A percentile compares a stretch with the other conserved stretches of the same genome.
Conservation (phyloP, 2,329 filamentous ascomycete species). For the Colletotrichum liriopes region DNA sequence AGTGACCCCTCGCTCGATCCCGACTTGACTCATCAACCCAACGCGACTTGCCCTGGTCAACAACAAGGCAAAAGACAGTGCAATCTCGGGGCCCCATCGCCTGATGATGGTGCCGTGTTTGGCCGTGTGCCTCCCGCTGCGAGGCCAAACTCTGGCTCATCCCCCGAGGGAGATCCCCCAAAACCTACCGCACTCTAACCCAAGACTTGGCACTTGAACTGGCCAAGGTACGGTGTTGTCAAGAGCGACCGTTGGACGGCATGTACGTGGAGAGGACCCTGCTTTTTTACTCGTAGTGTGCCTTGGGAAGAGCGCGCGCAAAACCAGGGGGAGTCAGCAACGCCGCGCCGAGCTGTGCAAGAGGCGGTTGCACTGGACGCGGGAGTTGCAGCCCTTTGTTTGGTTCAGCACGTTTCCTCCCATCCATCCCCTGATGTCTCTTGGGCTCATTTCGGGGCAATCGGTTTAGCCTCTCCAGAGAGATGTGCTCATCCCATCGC, state of each 20-base stretch:
- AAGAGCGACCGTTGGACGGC: background rate
- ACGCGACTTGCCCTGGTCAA: conserved; percentile 12
- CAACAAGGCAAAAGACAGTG: conserved; percentile 9
- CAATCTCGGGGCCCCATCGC: conserved; percentile 20
- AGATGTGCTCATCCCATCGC: background rate
- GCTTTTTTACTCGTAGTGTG: conserved; percentile 12
- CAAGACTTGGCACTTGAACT: background rate
- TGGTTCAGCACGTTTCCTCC: background rate
- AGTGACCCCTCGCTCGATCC: background rate
- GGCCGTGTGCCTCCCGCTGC: conserved; percentile 35
- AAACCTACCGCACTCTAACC: background rate
- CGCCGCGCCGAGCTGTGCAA: conserved; percentile 20
- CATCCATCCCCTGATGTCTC: background rate
- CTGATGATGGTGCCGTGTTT: conserved; percentile 17
- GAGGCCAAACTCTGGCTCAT: conserved; percentile 35
- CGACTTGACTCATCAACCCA: conserved; percentile 21
- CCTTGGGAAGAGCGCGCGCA: conserved; percentile 20
- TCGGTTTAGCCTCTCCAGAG: background rate
- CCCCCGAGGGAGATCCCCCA: conserved; percentile 32
- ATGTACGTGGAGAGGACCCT: conserved; percentile 16
- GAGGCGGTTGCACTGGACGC: background rate
- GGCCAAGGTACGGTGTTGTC: background rate
- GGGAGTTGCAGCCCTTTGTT: background rate
- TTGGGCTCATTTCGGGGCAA: background rate
- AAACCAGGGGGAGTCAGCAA: conserved; percentile 4